Base-by-base conservation (phyloP, 1,284 basidiomycete species). In the Leccinum fuscescens region DNA sequence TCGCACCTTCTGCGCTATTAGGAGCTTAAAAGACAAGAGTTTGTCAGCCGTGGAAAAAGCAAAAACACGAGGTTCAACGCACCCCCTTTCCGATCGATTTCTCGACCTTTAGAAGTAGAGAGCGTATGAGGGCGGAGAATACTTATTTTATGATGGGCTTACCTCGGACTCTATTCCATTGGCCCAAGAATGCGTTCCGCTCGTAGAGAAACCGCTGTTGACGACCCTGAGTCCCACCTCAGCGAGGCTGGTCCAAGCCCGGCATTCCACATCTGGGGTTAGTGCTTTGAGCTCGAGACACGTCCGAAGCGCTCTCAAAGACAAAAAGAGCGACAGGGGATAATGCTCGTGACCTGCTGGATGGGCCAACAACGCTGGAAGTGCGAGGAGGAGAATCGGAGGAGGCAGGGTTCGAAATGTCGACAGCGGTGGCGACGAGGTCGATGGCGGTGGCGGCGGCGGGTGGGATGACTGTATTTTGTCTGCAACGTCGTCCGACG, bases 161-260 rank as follows among this genome's bases (percentile, higher is more conserved):
- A 88, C 86, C 69, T 89, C 87, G 0, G 62, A 66, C 62, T 84
- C 81, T 2, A 86, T 73, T 27, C 78, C 82, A 27, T 69, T 66
- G 6, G 81, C 75, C 84, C 82, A 80, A 31, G 68, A 56, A 68
- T 78, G 62, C 54, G 76, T 76, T 8, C 74, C 77, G 37, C 70
- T 68, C 48, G 74, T 67, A 55, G 74, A 74, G 58, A 81, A 76
- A 24, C 83, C 79, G 27, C 79, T 79, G 29, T 74, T 74, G 58
- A 83, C 76, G 52, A 83, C 79, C 64, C 77, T 77, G 70, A 89
- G 78, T 7, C 86, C 88, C 4, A 89, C 64, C 72, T 91, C 89
- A 0, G 84, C 88, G 1, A 89, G 66, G 2, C 81, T 80, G 0
- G 83, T 84, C 85, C 86, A 89, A 1, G 86, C 86, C 2, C 85